These are phyloP conservation scores for Haberlea rhodopensis DNA, from an alignment of 257 asterid genomes.

Conservation along the genomic window DNA sequence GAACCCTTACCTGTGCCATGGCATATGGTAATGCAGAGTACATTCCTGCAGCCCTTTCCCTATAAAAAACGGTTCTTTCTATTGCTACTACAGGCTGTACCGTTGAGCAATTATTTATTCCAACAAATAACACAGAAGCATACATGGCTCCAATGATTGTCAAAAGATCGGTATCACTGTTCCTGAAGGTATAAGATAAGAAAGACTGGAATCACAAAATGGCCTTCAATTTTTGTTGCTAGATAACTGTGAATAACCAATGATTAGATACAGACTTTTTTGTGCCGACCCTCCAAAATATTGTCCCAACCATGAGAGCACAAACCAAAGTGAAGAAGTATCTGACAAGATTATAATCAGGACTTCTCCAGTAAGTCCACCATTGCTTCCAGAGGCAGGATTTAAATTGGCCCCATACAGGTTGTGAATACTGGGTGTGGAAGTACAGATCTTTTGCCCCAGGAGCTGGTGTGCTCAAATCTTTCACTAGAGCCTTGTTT, in stretches of 20 bases:
- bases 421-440: constrained; percentile 58
- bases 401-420: constrained; percentile 56
- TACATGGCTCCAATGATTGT: constrained; percentile 79
- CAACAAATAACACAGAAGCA: constrained; percentile 62
- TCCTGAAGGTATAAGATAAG: constrained; percentile 34
- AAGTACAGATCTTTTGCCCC: constrained; percentile 64
- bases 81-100: constrained; percentile 75
- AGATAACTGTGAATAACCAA: background rate
- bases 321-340: constrained; percentile 62
- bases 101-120: constrained; percentile 68
- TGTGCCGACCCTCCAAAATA: constrained; percentile 71
- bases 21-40: constrained; percentile 88
- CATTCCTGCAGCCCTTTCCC: constrained; percentile 82
- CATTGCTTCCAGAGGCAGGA: constrained; percentile 79
- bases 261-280: constrained; percentile 38
- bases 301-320: constrained; percentile 72
- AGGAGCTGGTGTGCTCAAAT: constrained; percentile 52
- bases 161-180: constrained; percentile 48
- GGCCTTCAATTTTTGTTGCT: background rate
- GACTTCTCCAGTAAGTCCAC: constrained; percentile 92
- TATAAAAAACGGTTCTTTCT: constrained; percentile 70
- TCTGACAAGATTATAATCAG: constrained; percentile 82
- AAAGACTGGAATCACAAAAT: constrained; percentile 20
- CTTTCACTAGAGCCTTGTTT: constrained; percentile 62
- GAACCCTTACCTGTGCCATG: constrained; percentile 57